Evolutionary conservation across 73 alveolate species (phyloP).

Genomic region (Durusdinium trenchii): DNA sequence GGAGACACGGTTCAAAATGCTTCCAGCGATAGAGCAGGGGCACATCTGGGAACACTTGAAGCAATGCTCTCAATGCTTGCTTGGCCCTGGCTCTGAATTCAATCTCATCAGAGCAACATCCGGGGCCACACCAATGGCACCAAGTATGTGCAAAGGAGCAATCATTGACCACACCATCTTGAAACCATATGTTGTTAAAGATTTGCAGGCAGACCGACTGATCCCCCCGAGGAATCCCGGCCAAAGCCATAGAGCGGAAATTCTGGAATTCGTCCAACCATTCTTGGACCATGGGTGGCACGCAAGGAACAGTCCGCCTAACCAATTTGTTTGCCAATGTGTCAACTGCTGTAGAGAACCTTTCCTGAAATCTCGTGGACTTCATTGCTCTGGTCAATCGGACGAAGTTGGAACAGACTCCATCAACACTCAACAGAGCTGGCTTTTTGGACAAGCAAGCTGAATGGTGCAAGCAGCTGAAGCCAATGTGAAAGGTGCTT

Average conservation of each 20-base stretch:
- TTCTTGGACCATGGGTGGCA: not conserved
- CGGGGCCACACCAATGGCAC: constrained; percentile 44
- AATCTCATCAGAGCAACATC: not conserved
- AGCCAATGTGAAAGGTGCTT: not conserved
- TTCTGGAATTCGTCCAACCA: not conserved
- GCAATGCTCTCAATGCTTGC: not conserved
- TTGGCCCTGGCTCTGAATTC: not conserved
- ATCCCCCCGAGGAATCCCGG: not conserved
- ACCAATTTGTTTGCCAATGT: not conserved
- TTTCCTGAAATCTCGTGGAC: constrained; percentile 8
- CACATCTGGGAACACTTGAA: not conserved
- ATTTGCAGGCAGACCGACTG: not conserved
- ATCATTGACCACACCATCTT: not conserved
- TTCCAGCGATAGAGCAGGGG: constrained; percentile 67
- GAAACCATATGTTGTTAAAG: not conserved
- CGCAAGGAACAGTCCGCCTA: constrained; percentile 1
- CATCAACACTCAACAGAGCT: not conserved
- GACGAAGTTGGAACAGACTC: constrained; percentile 26
- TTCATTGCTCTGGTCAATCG: constrained; percentile 67
- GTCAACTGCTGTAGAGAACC: not conserved
- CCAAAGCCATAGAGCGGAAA: not conserved
- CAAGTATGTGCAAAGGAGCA: no score
- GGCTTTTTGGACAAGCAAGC: constrained; percentile 53
- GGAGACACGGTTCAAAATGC: constrained; percentile 4
- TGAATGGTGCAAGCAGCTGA: constrained; percentile 40